phyloP scores from a whole-genome alignment of 192 early-diverging fungal genomes.

The Backusella morwellensis region DNA sequence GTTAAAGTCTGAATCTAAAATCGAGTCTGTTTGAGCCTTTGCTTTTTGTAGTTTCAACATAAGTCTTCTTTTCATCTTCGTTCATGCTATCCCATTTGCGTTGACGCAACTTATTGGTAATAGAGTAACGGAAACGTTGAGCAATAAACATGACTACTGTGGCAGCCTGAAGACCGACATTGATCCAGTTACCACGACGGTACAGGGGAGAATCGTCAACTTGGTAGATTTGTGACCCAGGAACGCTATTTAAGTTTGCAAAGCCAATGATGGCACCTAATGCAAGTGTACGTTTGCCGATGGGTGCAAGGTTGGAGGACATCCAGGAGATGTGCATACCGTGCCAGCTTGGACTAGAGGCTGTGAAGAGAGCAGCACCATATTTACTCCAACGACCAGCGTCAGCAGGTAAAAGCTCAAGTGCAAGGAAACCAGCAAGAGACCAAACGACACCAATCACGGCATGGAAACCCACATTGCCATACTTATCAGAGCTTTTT shows the following conservation, averaged over 20 bases:
- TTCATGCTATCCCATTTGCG: constrained; percentile 48
- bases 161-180: constrained; percentile 38
- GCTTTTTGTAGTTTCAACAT: constrained; percentile 47
- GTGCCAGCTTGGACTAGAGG: constrained; percentile 14
- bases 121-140: constrained; percentile 43
- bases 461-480: constrained; percentile 6
- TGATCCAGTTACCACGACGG: constrained; percentile 47
- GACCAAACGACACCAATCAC: constrained; percentile 17
- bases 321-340: constrained; percentile 26
- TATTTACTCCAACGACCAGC: constrained; percentile 37
- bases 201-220: constrained; percentile 48
- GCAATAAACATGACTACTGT: constrained; percentile 37
- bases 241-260: constrained; percentile 25
- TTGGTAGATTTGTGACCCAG: constrained; percentile 28
- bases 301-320: constrained; percentile 26
- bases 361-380: constrained; percentile 36
- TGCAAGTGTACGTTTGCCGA: constrained; percentile 28
- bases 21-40: constrained; percentile 52
- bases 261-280: constrained; percentile 19
- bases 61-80: constrained; percentile 47
- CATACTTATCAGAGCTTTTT: constrained; percentile 6
- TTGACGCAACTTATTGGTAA: constrained; percentile 45
- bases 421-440: constrained; percentile 16
- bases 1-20: constrained; percentile 37
- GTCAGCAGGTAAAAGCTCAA: constrained; percentile 38